phyloP scores from a whole-genome alignment of 192 early-diverging fungal genomes.

The Coemansia sp. region DNA sequence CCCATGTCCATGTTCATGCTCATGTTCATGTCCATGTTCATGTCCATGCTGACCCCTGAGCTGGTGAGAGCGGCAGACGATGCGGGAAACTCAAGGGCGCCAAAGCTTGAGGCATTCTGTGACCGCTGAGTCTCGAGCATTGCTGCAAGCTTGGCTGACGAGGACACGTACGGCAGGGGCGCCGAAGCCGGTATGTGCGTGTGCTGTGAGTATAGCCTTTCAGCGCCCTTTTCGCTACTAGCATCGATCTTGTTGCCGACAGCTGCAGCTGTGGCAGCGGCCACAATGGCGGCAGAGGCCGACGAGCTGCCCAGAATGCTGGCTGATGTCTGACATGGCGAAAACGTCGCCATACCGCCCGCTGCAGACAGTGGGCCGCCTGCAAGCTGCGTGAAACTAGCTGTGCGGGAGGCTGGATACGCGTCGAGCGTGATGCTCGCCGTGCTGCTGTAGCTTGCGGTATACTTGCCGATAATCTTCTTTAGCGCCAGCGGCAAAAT shows the following conservation, averaged over 20 bases:
- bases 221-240: background rate
- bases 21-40: constrained; percentile 4
- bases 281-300: constrained; percentile 30
- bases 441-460: constrained; percentile 51
- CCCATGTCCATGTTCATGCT: background rate
- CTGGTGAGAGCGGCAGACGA: background rate
- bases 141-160: constrained; percentile 19
- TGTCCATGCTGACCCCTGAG: background rate
- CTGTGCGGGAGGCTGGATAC: constrained; percentile 14
- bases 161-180: constrained; percentile 15
- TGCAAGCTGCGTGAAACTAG: constrained; percentile 27
- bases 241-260: background rate
- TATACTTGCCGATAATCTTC: constrained; percentile 80
- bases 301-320: constrained; percentile 21
- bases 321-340: constrained; percentile 14
- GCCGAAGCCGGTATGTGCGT: constrained; percentile 9
- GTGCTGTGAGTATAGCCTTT: background rate
- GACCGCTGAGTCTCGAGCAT: constrained; percentile 20
- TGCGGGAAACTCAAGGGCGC: background rate
- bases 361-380: constrained; percentile 25
- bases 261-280: constrained; percentile 16
- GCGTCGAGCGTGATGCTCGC: constrained; percentile 32
- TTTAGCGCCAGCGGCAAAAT: constrained; percentile 67
- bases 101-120: constrained; percentile 2
- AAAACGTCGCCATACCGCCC: constrained; percentile 34